Evolutionary conservation across 371 early-diverging fungal species (phyloP), one percentile per base, ranked within the genome.

Genomic region (Mucor piriformis): DNA sequence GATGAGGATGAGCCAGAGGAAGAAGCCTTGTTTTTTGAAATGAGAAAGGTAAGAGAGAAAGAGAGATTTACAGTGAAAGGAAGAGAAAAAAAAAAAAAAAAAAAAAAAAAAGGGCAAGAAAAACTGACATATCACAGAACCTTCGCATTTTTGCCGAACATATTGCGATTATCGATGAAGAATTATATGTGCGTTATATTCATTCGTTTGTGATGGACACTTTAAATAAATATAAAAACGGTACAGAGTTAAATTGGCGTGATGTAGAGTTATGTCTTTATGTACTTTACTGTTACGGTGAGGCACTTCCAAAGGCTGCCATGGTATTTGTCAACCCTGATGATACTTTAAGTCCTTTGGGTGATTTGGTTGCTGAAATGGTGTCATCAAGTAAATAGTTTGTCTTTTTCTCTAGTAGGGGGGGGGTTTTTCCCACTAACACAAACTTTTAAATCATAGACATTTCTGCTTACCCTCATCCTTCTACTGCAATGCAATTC

Each of bases 231-330:
- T 64, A 64, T 50, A 80, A 81, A 42, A 47, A 77, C 37, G 85
- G 83, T 25, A 67, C 69, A 3, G 69, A 79, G 10, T 37, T 82
- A 16, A 80, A 83, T 52, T 95, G 95, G 95, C 81, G 87, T 16
- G 90, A 91, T 32, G 83, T 90, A 7, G 95, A 95, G 61, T 72
- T 93, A n/a, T 88, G 91, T 20, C 73, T 95, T 29, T 85, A 93
- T 57, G 69, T 92, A 15, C 66, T 93, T 8, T 89, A 86, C 63
- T 83, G 90, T n/a, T 90, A 84, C 59, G 87, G 89, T 24, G 92
- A 92, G 64, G 83, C 86, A 20, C 73, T 83, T 44, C 61, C 76
- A 37, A 87, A 86, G 61, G 84, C 83, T n/a, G 74, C 76, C 12
- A 79, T 82, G 59, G 68, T 76, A 16, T 87, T 85, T 63, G 74